Base-by-base conservation (phyloP, 1,139 yeast species). In the Komagataea norvegica region DNA sequence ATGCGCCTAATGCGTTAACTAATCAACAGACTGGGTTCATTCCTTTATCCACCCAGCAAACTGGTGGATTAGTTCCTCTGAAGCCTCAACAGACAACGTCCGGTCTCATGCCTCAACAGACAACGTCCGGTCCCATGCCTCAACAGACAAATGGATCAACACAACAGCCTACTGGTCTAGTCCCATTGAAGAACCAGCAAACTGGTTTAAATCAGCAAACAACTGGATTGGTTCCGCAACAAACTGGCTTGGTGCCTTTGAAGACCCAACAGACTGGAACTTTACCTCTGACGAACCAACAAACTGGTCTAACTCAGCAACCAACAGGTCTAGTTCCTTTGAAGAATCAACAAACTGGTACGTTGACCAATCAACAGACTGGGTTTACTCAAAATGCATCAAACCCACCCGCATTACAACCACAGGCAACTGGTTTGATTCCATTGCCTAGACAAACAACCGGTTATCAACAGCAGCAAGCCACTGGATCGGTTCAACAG, bases 281-380 rank as follows among this genome's bases (percentile, higher is more conserved):
- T 11, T 8, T 21, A 11, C 43, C 51, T 8, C 26, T 46, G 31
- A 29, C 29, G 16, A 25, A 29, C 15, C 68, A 63, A 39, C 43
- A 51, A 5, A 59, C 69, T 32, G 42, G 44, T 28, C 15, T 42
- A 4, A 15, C 29, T 11, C 28, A 31, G 11, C 81, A 73, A 46
- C 51, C 62, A 8, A 70, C 76, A 9, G 71, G 74, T 6, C 56
- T 56, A 33, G 32, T 39, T 8, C 47, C 47, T 6, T 26, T 43
- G 25, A 41, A 66, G 11, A 15, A 37, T n/a, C 49, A 47, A 26
- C 38, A 45, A 34, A 45, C 47, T n/a, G 38, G 36, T 6, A 35
- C 23, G 20, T 14, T 38, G 17, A 33, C 32, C 16, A 22, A 10
- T 14, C 41, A 31, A 22, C 31, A 17, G 33, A 35, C 33, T 25